Evolutionary conservation across 441 rosid genomes (phyloP).

Genomic region (Aquilaria agallochum): DNA sequence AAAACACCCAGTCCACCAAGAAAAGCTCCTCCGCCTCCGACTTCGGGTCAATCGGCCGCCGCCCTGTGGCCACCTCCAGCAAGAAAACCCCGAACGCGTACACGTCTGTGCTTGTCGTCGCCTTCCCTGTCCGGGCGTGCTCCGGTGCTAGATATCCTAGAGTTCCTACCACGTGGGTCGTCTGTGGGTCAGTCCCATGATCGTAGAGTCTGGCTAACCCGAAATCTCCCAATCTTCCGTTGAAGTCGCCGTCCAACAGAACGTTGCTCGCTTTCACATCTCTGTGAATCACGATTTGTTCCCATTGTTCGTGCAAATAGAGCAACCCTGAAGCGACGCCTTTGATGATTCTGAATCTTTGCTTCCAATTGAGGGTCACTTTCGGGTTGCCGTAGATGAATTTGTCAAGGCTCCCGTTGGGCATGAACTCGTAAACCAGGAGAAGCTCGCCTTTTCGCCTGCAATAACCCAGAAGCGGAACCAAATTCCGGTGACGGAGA

Average conservation of each 20-base stretch:
- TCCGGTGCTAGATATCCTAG: slow-evolving; percentile 37
- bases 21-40: slow-evolving; percentile 10
- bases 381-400: slow-evolving; percentile 33
- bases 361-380: slow-evolving; percentile 43
- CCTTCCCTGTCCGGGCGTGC: slow-evolving; percentile 32
- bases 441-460: slow-evolving; percentile 55
- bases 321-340: slow-evolving; percentile 58
- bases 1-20: slow-evolving; percentile 36
- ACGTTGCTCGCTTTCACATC: slow-evolving; percentile 33
- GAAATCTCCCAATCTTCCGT: slow-evolving; percentile 43
- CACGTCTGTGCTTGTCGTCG: slow-evolving; percentile 34
- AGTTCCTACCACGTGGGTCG: too few relatives aligned
- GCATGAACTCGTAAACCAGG: slow-evolving; percentile 12
- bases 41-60: slow-evolving; percentile 28
- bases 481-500: slow-evolving; percentile 20
- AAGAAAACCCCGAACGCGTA: slow-evolving; percentile 38
- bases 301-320: slow-evolving; percentile 71
- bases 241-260: slow-evolving; percentile 31
- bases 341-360: slow-evolving; percentile 45
- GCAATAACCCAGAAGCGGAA: slow-evolving; percentile 88
- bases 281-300: slow-evolving; percentile 18
- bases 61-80: slow-evolving; percentile 43
- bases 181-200: slow-evolving; percentile 30
- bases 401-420: slow-evolving; percentile 65
- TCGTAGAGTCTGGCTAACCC: slow-evolving; percentile 45